phyloP scores from a whole-genome alignment of 2,329 filamentous ascomycete genomes.

The Sclerotinia nivalis region DNA sequence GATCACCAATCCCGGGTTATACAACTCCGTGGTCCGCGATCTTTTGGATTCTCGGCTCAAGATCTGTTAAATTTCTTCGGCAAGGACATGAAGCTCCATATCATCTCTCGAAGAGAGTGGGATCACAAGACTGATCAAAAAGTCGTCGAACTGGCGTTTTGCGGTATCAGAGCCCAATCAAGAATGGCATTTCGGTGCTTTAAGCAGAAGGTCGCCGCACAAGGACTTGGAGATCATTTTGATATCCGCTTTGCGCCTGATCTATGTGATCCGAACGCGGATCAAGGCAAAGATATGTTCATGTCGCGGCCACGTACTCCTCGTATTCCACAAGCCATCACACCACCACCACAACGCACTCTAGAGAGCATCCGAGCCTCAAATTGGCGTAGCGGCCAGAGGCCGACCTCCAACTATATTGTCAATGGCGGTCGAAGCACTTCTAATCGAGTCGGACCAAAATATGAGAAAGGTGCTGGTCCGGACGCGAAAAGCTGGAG shows the following conservation, averaged over 20 bases:
- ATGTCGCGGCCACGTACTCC: background rate
- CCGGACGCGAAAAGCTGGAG: constrained; percentile 5
- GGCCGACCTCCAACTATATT: fast-evolving
- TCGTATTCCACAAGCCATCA: background rate
- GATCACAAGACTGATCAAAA: background rate
- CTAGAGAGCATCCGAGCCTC: background rate
- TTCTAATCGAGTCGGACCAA: background rate
- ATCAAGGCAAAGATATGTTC: constrained; percentile 12
- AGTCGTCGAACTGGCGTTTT: constrained; percentile 20
- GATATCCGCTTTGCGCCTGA: constrained; percentile 22
- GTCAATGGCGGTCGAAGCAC: background rate
- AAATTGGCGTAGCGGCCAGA: background rate
- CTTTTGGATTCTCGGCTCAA: background rate
- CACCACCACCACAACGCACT: background rate
- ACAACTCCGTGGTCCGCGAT: constrained; percentile 22
- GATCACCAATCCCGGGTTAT: constrained; percentile 26
- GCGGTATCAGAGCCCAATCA: constrained; percentile 18
- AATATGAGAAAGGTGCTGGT: constrained; percentile 7
- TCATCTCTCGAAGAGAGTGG: constrained; percentile 21
- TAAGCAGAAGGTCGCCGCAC: constrained; percentile 7
- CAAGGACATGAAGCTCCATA: constrained; percentile 25
- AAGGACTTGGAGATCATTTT: constrained; percentile 12
- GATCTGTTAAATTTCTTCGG: constrained; percentile 20
- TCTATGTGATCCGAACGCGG: constrained; percentile 23
- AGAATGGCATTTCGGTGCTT: constrained; percentile 22